Evolutionary conservation across 2,329 filamentous ascomycete genomes (phyloP).

Genomic region (Fonsecaea monophora): DNA sequence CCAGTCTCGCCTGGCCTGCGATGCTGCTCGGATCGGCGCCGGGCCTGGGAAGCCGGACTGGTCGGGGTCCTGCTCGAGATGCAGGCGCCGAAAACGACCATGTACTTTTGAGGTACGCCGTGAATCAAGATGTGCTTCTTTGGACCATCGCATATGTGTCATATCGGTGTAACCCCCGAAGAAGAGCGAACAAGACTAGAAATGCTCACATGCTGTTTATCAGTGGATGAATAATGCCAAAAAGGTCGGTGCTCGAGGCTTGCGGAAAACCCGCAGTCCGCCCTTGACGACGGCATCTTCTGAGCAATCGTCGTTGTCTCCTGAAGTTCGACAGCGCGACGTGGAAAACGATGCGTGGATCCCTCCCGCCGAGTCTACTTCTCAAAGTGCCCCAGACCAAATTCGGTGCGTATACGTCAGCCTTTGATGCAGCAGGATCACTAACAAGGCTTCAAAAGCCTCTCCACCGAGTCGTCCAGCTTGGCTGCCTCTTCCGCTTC

Average conservation of each 20-base stretch:
- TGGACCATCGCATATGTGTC: not conserved
- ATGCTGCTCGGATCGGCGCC: constrained; percentile 25
- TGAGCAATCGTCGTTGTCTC: constrained; percentile 11
- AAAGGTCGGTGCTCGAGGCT: constrained; percentile 13
- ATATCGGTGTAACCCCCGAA: not conserved
- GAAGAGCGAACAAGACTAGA: not conserved
- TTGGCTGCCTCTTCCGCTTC: constrained; percentile 8
- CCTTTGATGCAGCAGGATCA: not conserved
- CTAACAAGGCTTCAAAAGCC: constrained; percentile 12
- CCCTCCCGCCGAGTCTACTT: not conserved
- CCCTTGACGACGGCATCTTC: constrained; percentile 4
- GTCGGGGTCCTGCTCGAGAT: constrained; percentile 38
- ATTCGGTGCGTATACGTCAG: constrained; percentile 5
- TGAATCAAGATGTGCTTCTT: not conserved
- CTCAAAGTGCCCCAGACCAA: not conserved
- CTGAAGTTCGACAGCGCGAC: constrained; percentile 3
- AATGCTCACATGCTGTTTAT: not conserved
- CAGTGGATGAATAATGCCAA: constrained; percentile 31
- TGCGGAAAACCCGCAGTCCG: constrained; percentile 9
- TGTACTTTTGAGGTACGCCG: constrained; percentile 36
- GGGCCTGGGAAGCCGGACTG: constrained; percentile 35
- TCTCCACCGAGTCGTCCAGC: constrained; percentile 1
- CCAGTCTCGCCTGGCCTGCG: constrained; percentile 15
- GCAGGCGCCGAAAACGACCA: constrained; percentile 34
- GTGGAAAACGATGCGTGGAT: not conserved